A percentile compares a stretch with the other conserved stretches of the same genome.
Evolutionary conservation across 2,329 filamentous ascomycete species (phyloP).

Genomic region (Trichothecium sympodiale): DNA sequence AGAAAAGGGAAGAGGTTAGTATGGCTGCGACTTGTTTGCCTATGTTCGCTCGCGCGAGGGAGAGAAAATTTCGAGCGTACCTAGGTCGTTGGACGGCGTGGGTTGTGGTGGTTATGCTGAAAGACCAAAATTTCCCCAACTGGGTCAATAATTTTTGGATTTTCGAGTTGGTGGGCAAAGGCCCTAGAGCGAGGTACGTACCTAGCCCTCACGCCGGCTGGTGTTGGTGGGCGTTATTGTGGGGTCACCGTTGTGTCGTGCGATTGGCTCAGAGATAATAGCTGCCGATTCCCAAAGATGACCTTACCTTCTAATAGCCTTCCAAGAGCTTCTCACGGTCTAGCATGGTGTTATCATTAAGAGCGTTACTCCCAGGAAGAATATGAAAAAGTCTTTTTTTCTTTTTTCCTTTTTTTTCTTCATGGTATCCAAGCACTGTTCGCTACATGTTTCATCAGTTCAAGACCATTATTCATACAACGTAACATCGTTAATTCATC

Average conservation of each 20-base stretch:
- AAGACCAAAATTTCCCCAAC: constrained; percentile 15
- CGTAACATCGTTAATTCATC: background rate
- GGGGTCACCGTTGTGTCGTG: no score
- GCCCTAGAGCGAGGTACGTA: constrained; percentile 18
- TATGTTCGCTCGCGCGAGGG: background rate
- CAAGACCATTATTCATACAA: background rate
- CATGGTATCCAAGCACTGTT: background rate
- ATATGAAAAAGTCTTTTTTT: background rate
- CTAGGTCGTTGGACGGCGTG: constrained; percentile 29
- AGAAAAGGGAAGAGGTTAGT: background rate
- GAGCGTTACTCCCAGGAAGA: no score
- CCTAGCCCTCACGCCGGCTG: no score
- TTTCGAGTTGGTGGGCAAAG: constrained; percentile 26
- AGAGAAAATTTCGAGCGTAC: constrained; percentile 15
- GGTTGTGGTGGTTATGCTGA: constrained; percentile 19
- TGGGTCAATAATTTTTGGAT: constrained; percentile 17
- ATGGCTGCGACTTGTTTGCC: background rate
- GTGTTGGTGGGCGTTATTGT: no score
- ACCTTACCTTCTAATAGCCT: no score
- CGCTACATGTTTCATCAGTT: background rate
- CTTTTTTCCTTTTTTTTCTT: background rate
- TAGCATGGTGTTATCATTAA: no score
- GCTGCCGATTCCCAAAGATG: no score
- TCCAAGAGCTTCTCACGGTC: no score
- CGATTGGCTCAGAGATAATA: no score